Conservation (phyloP, 1,284 basidiomycete genomes). For the Sphaerobolus stellatus region DNA sequence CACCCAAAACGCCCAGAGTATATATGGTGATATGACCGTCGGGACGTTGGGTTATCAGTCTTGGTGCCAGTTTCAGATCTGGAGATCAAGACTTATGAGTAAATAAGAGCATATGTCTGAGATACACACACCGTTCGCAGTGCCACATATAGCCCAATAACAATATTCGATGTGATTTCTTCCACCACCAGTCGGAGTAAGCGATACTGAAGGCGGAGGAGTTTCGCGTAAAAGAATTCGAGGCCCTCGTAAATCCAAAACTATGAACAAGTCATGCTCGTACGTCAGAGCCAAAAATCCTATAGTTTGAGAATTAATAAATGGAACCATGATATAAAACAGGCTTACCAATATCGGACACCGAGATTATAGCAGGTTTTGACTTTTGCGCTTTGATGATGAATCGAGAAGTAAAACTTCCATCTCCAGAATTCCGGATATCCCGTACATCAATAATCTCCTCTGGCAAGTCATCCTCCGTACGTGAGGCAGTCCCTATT, state of each 20-base stretch:
- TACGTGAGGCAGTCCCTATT: slow-evolving; percentile 29
- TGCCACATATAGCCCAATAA: slow-evolving; percentile 63
- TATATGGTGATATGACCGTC: slow-evolving; percentile 64
- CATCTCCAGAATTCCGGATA: slow-evolving; percentile 38
- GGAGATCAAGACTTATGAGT: no score
- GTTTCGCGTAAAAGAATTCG: slow-evolving; percentile 54
- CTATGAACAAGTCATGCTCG: slow-evolving; percentile 53
- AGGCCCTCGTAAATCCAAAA: slow-evolving; percentile 74
- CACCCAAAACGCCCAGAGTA: slow-evolving; percentile 46
- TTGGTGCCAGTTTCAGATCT: slow-evolving; percentile 56
- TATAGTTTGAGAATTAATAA: slow-evolving; percentile 25
- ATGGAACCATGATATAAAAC: background rate
- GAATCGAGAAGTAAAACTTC: slow-evolving; percentile 63
- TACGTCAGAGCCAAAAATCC: slow-evolving; percentile 77
- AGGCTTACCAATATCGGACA: slow-evolving; percentile 67
- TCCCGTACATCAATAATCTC: slow-evolving; percentile 52
- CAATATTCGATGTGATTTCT: slow-evolving; percentile 51
- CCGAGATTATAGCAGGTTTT: slow-evolving; percentile 47
- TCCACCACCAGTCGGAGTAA: slow-evolving; percentile 25
- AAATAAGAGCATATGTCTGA: background rate
- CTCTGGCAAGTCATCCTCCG: slow-evolving; percentile 35
- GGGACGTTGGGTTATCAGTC: slow-evolving; percentile 59
- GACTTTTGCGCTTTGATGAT: slow-evolving; percentile 55
- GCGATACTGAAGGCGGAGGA: slow-evolving; percentile 34
- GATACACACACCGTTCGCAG: slow-evolving; percentile 47